These are phyloP conservation scores for Coleophoma eucalyptorum DNA, from an alignment of 2,329 filamentous ascomycete genomes.

Conservation along the genomic window DNA sequence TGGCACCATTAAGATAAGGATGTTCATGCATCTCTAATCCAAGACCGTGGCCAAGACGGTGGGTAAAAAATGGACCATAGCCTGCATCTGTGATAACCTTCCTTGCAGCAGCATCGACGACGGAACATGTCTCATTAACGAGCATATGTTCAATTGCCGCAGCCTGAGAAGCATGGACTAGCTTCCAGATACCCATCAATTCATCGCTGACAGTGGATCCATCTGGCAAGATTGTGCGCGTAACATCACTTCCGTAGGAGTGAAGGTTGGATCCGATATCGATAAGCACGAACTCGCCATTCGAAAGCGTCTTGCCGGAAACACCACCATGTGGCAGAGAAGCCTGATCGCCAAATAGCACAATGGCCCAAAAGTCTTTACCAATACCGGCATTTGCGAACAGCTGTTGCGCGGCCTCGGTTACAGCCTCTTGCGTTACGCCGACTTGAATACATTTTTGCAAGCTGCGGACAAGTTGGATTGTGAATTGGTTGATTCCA, in stretches of 20 bases:
- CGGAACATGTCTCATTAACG: slow-evolving; percentile 49
- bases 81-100: slow-evolving; percentile 39
- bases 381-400: slow-evolving; percentile 45
- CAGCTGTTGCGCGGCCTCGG: slow-evolving; percentile 46
- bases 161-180: slow-evolving; percentile 55
- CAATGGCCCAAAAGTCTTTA: slow-evolving; percentile 57
- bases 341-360: slow-evolving; percentile 48
- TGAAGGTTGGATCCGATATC: slow-evolving; percentile 54
- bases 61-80: slow-evolving; percentile 55
- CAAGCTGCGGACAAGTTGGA: slow-evolving; percentile 55
- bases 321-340: slow-evolving; percentile 33
- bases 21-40: slow-evolving; percentile 64
- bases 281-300: slow-evolving; percentile 55
- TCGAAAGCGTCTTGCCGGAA: slow-evolving; percentile 41
- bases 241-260: slow-evolving; percentile 60
- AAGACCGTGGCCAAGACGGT: slow-evolving; percentile 59
- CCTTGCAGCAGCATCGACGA: slow-evolving; percentile 55
- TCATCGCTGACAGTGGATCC: slow-evolving; percentile 13
- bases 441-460: slow-evolving; percentile 46
- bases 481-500: slow-evolving; percentile 59
- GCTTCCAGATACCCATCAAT: slow-evolving; percentile 50
- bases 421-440: slow-evolving; percentile 53
- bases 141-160: slow-evolving; percentile 47
- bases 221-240: slow-evolving; percentile 45
- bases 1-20: slow-evolving; percentile 61